phyloP scores from a whole-genome alignment of 495 filamentous ascomycete species.

The Monascus purpureus region DNA sequence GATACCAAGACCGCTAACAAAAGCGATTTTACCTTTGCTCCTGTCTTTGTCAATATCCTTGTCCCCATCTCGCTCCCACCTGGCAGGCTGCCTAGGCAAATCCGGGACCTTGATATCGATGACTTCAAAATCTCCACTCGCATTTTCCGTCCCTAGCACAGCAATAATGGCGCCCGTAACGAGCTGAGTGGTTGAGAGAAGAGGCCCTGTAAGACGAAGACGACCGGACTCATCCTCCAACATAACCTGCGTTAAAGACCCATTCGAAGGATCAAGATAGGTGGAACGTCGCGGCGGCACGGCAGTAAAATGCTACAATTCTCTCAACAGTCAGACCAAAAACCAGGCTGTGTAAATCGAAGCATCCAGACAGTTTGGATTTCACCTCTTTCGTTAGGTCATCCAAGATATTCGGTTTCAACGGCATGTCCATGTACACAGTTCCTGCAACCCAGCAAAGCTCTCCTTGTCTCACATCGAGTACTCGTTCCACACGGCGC shows the following conservation, averaged over 20 bases:
- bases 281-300: constrained; percentile 69
- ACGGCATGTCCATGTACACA: constrained; percentile 89
- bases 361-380: no score
- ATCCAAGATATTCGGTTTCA: constrained; percentile 95
- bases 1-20: constrained; percentile 79
- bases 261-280: constrained; percentile 42
- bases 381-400: constrained; percentile 88
- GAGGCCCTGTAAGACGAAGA: constrained; percentile 59
- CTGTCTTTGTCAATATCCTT: constrained; percentile 25
- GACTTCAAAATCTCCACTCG: constrained; percentile 83
- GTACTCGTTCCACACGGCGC: constrained; percentile 62
- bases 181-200: constrained; percentile 48
- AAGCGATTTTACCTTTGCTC: constrained; percentile 56
- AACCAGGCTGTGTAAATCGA: no score
- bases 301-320: constrained; percentile 60
- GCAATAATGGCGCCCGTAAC: constrained; percentile 89
- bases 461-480: constrained; percentile 92
- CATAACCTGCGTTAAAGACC: constrained; percentile 50
- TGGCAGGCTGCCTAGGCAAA: constrained; percentile 61
- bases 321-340: not conserved
- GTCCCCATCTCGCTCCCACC: constrained; percentile 49
- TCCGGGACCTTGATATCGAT: constrained; percentile 81
- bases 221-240: constrained; percentile 94
- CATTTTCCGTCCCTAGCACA: constrained; percentile 84
- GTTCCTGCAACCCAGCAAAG: constrained; percentile 93